A percentile compares a stretch with the other conserved stretches of the same genome.
These are phyloP conservation scores for Solanum clarkiae DNA, from an alignment of 257 asterid species.

Conservation along the genomic window DNA sequence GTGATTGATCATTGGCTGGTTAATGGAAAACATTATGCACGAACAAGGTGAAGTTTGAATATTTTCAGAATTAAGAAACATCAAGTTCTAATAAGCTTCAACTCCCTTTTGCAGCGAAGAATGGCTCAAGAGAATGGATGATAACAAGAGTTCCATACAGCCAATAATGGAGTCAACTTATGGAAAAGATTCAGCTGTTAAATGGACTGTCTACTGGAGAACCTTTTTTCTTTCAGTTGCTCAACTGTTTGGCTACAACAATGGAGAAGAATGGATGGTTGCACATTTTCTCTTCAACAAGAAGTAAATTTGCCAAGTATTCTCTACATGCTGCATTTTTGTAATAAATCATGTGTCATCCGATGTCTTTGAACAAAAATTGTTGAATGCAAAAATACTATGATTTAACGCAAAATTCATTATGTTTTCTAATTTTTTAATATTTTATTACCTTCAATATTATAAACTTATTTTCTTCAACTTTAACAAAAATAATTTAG, in stretches of 20 bases:
- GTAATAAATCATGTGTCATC: no score
- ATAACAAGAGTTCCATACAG: slow-evolving; percentile 27
- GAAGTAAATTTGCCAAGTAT: slow-evolving; percentile 12
- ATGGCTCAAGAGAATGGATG: slow-evolving; percentile 87
- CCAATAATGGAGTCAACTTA: slow-evolving; percentile 89
- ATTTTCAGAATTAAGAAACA: neutral
- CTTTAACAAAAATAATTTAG: no score
- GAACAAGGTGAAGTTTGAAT: slow-evolving; percentile 43
- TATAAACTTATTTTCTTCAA: no score
- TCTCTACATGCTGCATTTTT: neutral
- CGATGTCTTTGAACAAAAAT: no score
- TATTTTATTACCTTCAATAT: no score
- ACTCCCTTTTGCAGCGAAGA: slow-evolving; percentile 55
- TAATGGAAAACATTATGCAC: slow-evolving; percentile 80
- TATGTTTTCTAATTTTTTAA: no score
- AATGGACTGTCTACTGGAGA: slow-evolving; percentile 92
- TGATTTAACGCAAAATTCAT: no score
- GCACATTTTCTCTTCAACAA: slow-evolving; percentile 70
- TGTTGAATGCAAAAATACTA: no score
- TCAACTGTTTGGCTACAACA: slow-evolving; percentile 56
- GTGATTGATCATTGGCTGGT: slow-evolving; percentile 82
- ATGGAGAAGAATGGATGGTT: slow-evolving; percentile 97
- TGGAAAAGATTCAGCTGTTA: slow-evolving; percentile 72
- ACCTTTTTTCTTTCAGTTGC: slow-evolving; percentile 89
- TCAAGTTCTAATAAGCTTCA: neutral